These are phyloP conservation scores for Pseudogymnoascus sp. DNA, from an alignment of 2,329 filamentous ascomycete species.

Conservation along the genomic window DNA sequence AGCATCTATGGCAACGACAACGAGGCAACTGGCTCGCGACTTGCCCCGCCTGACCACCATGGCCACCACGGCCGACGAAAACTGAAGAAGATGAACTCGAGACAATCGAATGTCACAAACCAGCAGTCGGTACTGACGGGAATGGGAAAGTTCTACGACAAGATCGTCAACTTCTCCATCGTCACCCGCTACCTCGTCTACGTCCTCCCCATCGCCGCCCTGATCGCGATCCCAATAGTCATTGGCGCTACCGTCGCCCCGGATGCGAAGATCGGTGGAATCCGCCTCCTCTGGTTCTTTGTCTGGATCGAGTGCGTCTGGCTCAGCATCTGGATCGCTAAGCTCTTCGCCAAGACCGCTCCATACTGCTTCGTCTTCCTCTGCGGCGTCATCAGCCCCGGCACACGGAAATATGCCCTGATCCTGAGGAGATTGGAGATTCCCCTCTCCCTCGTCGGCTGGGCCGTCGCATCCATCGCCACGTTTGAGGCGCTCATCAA, in stretches of 20 bases:
- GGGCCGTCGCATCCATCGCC: conserved; percentile 54
- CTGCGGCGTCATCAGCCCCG: conserved; percentile 58
- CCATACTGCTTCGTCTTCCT: conserved; percentile 60
- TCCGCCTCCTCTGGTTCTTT: conserved; percentile 52
- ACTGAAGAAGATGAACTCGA: conserved; percentile 31
- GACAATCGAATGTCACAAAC: conserved; percentile 36
- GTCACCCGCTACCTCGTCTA: conserved; percentile 61
- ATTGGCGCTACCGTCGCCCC: conserved; percentile 38
- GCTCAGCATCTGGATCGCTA: conserved; percentile 58
- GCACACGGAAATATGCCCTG: conserved; percentile 61
- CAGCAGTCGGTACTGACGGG: conserved; percentile 51
- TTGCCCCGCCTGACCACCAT: conserved; percentile 15
- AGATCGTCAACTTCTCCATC: conserved; percentile 53
- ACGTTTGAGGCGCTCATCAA: conserved; percentile 50
- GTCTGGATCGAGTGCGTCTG: conserved; percentile 62
- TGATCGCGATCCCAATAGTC: conserved; percentile 54
- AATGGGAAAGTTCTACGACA: conserved; percentile 57
- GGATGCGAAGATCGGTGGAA: conserved; percentile 36
- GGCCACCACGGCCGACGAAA: conserved; percentile 37
- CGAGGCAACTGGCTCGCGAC: neutral
- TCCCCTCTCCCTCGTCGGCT: conserved; percentile 59
- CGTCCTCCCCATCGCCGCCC: conserved; percentile 51
- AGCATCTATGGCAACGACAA: conserved; percentile 10
- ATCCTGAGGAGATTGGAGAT: conserved; percentile 57
- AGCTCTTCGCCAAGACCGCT: conserved; percentile 52